A percentile compares a stretch with the other conserved stretches of the same genome.
Conservation (phyloP, 2,329 filamentous ascomycete genomes). For the Bipolaris oryzae region DNA sequence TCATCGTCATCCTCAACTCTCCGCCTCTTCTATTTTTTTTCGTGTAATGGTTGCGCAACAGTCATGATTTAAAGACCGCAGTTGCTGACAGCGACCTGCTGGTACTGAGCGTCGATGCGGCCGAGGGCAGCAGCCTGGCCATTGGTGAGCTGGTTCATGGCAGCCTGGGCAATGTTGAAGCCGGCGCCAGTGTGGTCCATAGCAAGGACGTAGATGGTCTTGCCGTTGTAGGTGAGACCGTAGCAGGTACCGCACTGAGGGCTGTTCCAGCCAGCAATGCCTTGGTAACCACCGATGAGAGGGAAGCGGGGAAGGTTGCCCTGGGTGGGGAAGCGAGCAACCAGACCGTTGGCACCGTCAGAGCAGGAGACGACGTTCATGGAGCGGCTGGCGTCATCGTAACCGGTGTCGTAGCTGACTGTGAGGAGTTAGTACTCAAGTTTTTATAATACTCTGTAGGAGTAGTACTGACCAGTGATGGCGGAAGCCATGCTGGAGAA, state of each 20-base stretch:
- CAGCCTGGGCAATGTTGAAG: conserved; percentile 57
- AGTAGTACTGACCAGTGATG: conserved; percentile 26
- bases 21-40: background rate
- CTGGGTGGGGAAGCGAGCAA: conserved; percentile 62
- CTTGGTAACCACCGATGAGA: conserved; percentile 57
- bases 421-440: background rate
- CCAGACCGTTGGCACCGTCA: conserved; percentile 70
- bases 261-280: conserved; percentile 55
- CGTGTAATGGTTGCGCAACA: background rate
- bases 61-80: conserved; percentile 37
- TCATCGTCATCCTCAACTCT: background rate
- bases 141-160: conserved; percentile 58
- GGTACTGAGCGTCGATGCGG: conserved; percentile 51
- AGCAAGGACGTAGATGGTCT: conserved; percentile 57
- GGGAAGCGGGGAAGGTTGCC: conserved; percentile 55
- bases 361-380: conserved; percentile 68
- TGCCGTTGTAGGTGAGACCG: conserved; percentile 55
- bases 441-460: background rate
- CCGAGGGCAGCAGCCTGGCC: conserved; percentile 53
- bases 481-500: conserved; percentile 42
- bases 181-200: conserved; percentile 56
- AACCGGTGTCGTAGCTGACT: conserved; percentile 75
- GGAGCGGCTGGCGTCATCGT: conserved; percentile 65
- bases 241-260: conserved; percentile 60
- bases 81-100: conserved; percentile 46